Percentiles rank a stretch among this genome's conserved stretches.
These are phyloP conservation scores for Hanseniaspora hatyaiensis DNA, from an alignment of 805 yeast species.

Conservation along the genomic window DNA sequence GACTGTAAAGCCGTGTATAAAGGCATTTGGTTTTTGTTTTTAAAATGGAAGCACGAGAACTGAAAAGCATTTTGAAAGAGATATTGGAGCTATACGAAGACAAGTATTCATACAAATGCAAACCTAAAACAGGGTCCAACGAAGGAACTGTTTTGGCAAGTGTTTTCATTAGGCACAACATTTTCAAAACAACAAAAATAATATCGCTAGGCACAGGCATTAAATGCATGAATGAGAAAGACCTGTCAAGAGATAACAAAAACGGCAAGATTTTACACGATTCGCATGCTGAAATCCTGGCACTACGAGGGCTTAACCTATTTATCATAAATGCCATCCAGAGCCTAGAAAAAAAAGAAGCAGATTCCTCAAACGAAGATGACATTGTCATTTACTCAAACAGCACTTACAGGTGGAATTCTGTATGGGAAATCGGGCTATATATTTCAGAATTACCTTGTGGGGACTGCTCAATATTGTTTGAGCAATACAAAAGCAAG, in stretches of 20 bases:
- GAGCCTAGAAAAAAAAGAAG: neutral
- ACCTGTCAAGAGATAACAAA: constrained; percentile 28
- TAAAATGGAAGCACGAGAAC: neutral
- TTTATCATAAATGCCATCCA: constrained; percentile 41
- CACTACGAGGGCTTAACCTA: constrained; percentile 58
- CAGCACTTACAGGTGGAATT: too few relatives aligned
- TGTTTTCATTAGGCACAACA: neutral
- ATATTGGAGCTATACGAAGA: neutral
- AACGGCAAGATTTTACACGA: constrained; percentile 67
- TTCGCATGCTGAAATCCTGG: constrained; percentile 77
- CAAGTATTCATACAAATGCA: constrained; percentile 3
- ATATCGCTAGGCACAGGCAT: constrained; percentile 68
- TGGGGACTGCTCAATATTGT: constrained; percentile 72
- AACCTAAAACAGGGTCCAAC: neutral
- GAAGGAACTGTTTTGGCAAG: constrained; percentile 12
- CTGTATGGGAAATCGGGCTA: constrained; percentile 39
- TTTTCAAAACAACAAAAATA: constrained; percentile 21
- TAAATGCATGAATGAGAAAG: constrained; percentile 54
- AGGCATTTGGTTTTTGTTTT: neutral
- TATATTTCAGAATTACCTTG: constrained; percentile 74
- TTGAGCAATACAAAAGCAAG: constrained; percentile 15
- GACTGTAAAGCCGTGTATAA: neutral
- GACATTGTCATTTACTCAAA: too few relatives aligned
- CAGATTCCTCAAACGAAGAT: too few relatives aligned
- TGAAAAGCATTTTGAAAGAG: neutral